phyloP scores from a whole-genome alignment of 2,329 filamentous ascomycete genomes.

The Didymella exigua region DNA sequence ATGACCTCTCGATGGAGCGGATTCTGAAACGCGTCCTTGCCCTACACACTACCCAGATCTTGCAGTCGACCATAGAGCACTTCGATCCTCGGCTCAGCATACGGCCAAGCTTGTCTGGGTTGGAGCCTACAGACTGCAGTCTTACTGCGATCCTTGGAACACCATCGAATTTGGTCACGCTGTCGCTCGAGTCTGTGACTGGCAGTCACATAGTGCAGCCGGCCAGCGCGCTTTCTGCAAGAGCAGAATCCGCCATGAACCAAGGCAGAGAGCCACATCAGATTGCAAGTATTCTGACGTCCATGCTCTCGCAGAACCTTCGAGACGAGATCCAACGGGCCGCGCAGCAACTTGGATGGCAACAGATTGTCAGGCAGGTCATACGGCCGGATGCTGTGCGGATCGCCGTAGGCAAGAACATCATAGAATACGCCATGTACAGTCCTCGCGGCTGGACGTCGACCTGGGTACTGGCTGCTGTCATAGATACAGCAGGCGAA shows the following conservation, averaged over 20 bases:
- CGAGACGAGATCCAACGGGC: conserved; percentile 66
- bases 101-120: conserved; percentile 61
- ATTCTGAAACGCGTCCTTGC: conserved; percentile 77
- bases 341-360: conserved; percentile 70
- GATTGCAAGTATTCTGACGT: conserved; percentile 63
- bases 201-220: conserved; percentile 77
- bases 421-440: conserved; percentile 71
- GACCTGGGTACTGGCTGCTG: conserved; percentile 73
- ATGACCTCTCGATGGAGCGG: conserved; percentile 72
- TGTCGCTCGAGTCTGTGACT: conserved; percentile 77
- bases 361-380: conserved; percentile 44
- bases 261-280: conserved; percentile 62
- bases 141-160: conserved; percentile 73
- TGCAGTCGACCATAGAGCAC: conserved; percentile 66
- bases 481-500: conserved; percentile 43
- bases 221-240: conserved; percentile 41
- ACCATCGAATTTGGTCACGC: conserved; percentile 59
- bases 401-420: conserved; percentile 64
- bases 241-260: conserved; percentile 71
- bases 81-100: conserved; percentile 64
- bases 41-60: conserved; percentile 72
- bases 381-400: conserved; percentile 60
- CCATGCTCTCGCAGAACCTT: conserved; percentile 65
- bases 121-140: conserved; percentile 69
- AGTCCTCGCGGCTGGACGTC: conserved; percentile 72